Evolutionary conservation across 2,329 filamentous ascomycete species (phyloP).

Genomic region (Metarhizium anisopliae): DNA sequence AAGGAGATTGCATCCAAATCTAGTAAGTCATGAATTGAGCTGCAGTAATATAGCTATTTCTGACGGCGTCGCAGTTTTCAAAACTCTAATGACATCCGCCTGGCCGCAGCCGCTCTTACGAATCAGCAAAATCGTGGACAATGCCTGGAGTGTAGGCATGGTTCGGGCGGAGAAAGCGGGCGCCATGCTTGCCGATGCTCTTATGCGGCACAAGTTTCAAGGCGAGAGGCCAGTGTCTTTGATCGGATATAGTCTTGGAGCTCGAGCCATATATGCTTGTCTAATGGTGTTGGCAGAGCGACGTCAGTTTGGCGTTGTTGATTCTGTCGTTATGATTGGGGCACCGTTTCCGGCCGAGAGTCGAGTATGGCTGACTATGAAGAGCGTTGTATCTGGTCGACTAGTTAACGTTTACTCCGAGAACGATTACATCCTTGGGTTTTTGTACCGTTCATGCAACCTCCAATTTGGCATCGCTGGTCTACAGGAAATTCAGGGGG

Average conservation of each 20-base stretch:
- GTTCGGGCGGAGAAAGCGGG: slow-evolving; percentile 65
- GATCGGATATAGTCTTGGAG: slow-evolving; percentile 74
- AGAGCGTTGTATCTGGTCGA: slow-evolving; percentile 70
- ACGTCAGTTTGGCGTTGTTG: slow-evolving; percentile 75
- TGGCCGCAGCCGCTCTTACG: slow-evolving; percentile 59
- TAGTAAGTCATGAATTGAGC: slow-evolving; percentile 28
- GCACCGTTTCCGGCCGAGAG: slow-evolving; percentile 66
- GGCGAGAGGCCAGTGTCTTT: slow-evolving; percentile 75
- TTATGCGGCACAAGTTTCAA: slow-evolving; percentile 68
- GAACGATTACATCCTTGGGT: slow-evolving; percentile 80
- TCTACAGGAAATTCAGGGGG: slow-evolving; percentile 62
- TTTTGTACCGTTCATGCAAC: slow-evolving; percentile 76
- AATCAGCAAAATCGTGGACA: slow-evolving; percentile 67
- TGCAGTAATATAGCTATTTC: slow-evolving; percentile 7
- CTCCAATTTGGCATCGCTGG: slow-evolving; percentile 80
- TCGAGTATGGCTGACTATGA: slow-evolving; percentile 67
- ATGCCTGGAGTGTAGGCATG: slow-evolving; percentile 71
- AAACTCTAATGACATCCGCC: slow-evolving; percentile 45
- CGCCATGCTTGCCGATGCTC: slow-evolving; percentile 66
- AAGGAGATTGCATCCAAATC: slow-evolving; percentile 36
- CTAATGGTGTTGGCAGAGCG: slow-evolving; percentile 71
- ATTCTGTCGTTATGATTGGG: slow-evolving; percentile 79
- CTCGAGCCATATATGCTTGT: slow-evolving; percentile 76
- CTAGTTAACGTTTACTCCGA: slow-evolving; percentile 87
- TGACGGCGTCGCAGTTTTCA: slow-evolving; percentile 32